A percentile compares a stretch with the other conserved stretches of the same genome.
Evolutionary conservation across 2,329 filamentous ascomycete genomes (phyloP).

Genomic region (Chaetomiaceae sp.): DNA sequence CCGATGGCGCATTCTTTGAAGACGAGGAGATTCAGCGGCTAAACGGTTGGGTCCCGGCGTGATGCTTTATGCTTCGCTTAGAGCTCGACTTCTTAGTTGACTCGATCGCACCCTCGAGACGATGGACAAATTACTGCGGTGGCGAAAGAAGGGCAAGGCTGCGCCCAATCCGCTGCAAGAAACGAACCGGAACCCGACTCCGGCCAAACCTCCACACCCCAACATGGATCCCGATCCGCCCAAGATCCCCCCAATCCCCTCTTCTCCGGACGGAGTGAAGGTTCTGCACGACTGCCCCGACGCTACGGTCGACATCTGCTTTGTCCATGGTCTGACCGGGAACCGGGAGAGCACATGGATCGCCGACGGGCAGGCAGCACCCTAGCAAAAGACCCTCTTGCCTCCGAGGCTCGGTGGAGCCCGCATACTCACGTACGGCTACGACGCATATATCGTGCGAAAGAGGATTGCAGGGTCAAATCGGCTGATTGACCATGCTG

Average conservation of each 20-base stretch:
- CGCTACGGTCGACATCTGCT: constrained; percentile 31
- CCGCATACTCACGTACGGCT: constrained; percentile 39
- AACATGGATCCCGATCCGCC: constrained; percentile 20
- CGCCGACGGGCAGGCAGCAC: constrained; percentile 24
- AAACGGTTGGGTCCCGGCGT: no score
- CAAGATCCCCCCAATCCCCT: neutral
- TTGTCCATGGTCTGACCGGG: constrained; percentile 40
- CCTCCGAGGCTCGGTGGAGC: constrained; percentile 29
- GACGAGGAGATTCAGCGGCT: no score
- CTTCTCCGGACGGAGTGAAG: constrained; percentile 23
- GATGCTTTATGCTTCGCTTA: no score
- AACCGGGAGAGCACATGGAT: constrained; percentile 38
- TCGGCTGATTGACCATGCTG: constrained; percentile 30
- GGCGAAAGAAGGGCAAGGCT: no score
- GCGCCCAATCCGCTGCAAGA: no score
- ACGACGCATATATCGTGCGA: constrained; percentile 32
- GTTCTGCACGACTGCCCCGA: constrained; percentile 17
- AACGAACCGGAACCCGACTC: no score
- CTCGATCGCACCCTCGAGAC: no score
- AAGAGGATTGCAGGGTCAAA: constrained; percentile 23
- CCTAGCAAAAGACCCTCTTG: constrained; percentile 35
- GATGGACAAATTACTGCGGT: no score
- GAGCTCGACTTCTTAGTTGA: no score
- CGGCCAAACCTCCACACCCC: no score
- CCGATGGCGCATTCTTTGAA: no score